phyloP scores from a whole-genome alignment of 441 rosid genomes.

The Metrosideros polymorpha region DNA sequence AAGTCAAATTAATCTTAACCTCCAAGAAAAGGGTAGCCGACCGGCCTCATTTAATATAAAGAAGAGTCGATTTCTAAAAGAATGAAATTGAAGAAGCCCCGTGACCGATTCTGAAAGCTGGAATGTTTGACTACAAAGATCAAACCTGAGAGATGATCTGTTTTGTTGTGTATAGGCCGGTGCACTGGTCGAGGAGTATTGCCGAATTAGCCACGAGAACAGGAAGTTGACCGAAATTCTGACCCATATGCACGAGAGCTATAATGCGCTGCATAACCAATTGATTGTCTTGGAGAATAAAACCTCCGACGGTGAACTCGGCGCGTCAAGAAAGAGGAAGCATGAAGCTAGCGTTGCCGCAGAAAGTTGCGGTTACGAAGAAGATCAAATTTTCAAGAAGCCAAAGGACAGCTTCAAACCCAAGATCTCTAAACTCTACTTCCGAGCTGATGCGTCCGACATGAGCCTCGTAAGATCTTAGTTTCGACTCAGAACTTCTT shows the following conservation, averaged over 20 bases:
- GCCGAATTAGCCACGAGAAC: background rate
- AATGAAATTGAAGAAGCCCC: background rate
- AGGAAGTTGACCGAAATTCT: background rate
- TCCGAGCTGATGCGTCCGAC: background rate
- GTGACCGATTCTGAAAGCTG: background rate
- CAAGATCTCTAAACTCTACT: background rate
- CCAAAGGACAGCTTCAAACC: background rate
- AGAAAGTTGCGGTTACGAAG: background rate
- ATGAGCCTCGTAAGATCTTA: slow-evolving; percentile 5
- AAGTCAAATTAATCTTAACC: background rate
- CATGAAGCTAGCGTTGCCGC: background rate
- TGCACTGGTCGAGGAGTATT: background rate
- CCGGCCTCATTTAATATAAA: background rate
- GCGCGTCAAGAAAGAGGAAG: background rate
- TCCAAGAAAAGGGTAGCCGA: background rate
- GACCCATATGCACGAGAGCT: background rate
- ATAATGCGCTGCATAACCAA: background rate
- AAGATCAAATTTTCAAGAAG: background rate
- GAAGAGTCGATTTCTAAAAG: background rate
- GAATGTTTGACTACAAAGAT: background rate
- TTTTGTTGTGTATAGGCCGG: background rate
- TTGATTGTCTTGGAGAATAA: background rate
- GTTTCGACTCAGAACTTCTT: background rate
- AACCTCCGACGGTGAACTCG: background rate
- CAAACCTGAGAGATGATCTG: background rate